Conservation (phyloP, 2,329 filamentous ascomycete genomes). For the Neonectria magnoliae region DNA sequence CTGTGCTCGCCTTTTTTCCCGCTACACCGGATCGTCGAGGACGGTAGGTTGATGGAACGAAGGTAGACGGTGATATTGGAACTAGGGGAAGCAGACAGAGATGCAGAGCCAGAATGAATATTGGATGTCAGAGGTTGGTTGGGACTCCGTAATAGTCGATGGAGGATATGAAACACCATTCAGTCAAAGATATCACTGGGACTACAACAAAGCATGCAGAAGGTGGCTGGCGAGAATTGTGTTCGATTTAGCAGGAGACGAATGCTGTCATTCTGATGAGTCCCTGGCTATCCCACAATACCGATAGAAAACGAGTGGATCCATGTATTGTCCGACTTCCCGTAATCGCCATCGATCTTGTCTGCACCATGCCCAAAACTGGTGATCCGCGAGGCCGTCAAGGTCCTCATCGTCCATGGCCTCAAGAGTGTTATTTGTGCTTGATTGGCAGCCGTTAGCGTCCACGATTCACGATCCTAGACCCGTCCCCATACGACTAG, state of each 20-base stretch:
- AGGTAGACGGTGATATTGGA: background rate
- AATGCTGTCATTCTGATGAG: conserved; percentile 8
- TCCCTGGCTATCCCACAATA: conserved; percentile 2
- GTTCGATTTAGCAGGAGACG: conserved; percentile 9
- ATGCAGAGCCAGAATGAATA: background rate
- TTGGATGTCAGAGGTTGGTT: too few species aligned
- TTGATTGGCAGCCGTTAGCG: conserved; percentile 39
- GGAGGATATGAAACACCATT: background rate
- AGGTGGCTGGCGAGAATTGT: background rate
- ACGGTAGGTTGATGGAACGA: background rate
- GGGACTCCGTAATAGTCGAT: too few species aligned
- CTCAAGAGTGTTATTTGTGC: conserved; percentile 42
- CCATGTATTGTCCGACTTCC: conserved; percentile 27
- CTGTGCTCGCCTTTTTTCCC: conserved; percentile 48
- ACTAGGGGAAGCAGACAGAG: background rate
- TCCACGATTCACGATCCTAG: conserved; percentile 1
- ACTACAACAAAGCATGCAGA: background rate
- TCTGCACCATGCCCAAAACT: conserved; percentile 17
- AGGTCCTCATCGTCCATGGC: conserved; percentile 36
- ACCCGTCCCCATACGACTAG: background rate
- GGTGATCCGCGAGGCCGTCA: conserved; percentile 31
- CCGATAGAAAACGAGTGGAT: conserved; percentile 36
- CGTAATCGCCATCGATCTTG: conserved; percentile 14
- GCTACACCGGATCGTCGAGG: conserved; percentile 8
- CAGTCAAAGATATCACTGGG: background rate